Conservation (phyloP, 768 basidiomycete species). For the Russula abietina region DNA sequence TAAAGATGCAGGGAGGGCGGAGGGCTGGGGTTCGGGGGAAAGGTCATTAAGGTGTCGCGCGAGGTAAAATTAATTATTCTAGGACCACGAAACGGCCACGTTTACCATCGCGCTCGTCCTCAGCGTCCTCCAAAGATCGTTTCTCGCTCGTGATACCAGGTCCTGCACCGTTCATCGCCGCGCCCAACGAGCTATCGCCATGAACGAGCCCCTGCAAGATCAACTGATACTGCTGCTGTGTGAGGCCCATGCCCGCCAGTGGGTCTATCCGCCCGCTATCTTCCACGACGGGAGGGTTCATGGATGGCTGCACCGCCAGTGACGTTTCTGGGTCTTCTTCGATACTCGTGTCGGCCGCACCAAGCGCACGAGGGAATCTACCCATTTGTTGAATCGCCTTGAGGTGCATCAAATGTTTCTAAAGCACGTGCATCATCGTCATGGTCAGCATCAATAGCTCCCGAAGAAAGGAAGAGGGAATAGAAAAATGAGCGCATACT, state of each 20-base stretch:
- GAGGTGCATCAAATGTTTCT: slow-evolving; percentile 28
- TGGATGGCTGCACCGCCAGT: slow-evolving; percentile 33
- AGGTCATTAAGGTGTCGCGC: background rate
- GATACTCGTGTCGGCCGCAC: slow-evolving; percentile 20
- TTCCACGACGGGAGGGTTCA: slow-evolving; percentile 19
- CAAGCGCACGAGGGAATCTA: slow-evolving; percentile 21
- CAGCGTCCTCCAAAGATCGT: slow-evolving; percentile 28
- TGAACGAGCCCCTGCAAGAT: slow-evolving; percentile 70
- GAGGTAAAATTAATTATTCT: slow-evolving; percentile 26
- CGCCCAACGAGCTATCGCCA: slow-evolving; percentile 38
- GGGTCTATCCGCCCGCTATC: slow-evolving; percentile 52
- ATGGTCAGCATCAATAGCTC: background rate
- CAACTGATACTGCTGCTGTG: slow-evolving; percentile 80
- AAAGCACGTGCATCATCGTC: slow-evolving; percentile 12
- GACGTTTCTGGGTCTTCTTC: slow-evolving; percentile 41
- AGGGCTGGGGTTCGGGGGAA: background rate
- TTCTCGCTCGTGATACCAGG: slow-evolving; percentile 35
- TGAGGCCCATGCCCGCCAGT: slow-evolving; percentile 79
- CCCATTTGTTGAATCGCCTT: slow-evolving; percentile 25
- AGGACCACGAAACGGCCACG: slow-evolving; percentile 38
- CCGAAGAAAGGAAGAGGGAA: slow-evolving; percentile 9
- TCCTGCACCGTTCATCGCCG: background rate
- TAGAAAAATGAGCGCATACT: slow-evolving; percentile 35
- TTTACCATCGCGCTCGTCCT: slow-evolving; percentile 35
- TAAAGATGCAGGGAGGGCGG: background rate